Evolutionary conservation across 176 grass and related monocot species (phyloP).

Genomic region (Calamus simplicifolius): DNA sequence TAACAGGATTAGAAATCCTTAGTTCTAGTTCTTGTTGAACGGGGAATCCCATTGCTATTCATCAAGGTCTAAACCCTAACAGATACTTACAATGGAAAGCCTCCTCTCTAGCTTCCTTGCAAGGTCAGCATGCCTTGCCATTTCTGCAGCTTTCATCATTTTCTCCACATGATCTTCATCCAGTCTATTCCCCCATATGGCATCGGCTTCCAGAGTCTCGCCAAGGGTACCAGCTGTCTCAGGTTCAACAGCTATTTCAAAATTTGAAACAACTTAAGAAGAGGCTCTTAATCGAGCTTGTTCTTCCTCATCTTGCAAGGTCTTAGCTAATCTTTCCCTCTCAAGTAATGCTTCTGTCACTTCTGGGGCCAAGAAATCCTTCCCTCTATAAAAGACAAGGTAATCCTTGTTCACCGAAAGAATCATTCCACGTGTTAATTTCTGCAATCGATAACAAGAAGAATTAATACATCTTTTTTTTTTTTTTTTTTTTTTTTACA

Average conservation of each 20-base stretch:
- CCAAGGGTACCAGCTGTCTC: conserved; percentile 61
- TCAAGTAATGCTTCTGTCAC: conserved; percentile 58
- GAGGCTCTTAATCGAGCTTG: conserved; percentile 43
- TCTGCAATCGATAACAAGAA: conserved; percentile 38
- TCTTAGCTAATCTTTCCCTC: conserved; percentile 65
- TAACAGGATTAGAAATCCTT: no score
- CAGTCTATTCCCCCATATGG: conserved; percentile 52
- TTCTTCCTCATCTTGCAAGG: conserved; percentile 83
- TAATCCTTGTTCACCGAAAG: conserved; percentile 89
- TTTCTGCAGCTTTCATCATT: conserved; percentile 57
- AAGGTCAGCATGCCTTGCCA: conserved; percentile 63
- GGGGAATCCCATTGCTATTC: no score
- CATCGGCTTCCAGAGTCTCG: conserved; percentile 64
- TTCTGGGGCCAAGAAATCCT: conserved; percentile 79
- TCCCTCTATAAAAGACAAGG: conserved; percentile 96
- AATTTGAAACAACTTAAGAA: conserved; percentile 25
- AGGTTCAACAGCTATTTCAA: conserved; percentile 27
- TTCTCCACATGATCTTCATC: conserved; percentile 37
- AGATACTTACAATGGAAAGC: conserved; percentile 69
- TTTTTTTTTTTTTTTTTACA: no score
- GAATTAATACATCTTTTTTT: conserved; percentile 1
- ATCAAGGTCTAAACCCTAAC: no score
- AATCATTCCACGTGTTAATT: conserved; percentile 79
- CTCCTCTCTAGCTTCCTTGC: conserved; percentile 76
- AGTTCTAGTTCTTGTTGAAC: no score